These are phyloP conservation scores for Plasmopara viticola DNA, from an alignment of 352 stramenopile species.

Conservation along the genomic window DNA sequence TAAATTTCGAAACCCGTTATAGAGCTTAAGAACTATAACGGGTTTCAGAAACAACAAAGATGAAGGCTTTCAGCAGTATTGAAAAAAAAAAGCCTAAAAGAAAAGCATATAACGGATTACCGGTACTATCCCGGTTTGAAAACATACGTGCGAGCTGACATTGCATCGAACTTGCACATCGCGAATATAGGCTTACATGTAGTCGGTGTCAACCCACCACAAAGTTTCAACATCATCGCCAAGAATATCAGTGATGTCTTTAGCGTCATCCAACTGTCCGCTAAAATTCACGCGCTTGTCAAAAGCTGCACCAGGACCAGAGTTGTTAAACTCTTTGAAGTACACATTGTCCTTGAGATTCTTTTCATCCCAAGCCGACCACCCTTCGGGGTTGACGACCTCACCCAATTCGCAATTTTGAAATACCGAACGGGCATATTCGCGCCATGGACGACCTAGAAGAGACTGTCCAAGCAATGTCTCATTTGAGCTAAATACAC, in stretches of 20 bases:
- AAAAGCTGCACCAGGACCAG: slow-evolving; percentile 1
- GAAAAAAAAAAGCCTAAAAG: too few species aligned
- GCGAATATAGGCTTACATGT: slow-evolving; percentile 1
- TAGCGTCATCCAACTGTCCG: slow-evolving; percentile 5
- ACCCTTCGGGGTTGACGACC: slow-evolving; percentile 6
- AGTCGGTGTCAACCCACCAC: slow-evolving; percentile 13
- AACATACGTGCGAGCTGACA: too few species aligned
- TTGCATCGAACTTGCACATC: too few species aligned
- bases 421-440: slow-evolving; percentile 6
- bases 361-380: slow-evolving; percentile 4
- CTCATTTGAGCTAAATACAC: slow-evolving; percentile 1
- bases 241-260: slow-evolving; percentile 3
- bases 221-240: slow-evolving; percentile 3
- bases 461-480: slow-evolving; percentile 2
- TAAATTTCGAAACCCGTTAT: too few species aligned
- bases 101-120: too few species aligned
- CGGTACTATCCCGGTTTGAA: too few species aligned
- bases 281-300: slow-evolving; percentile 9
- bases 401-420: slow-evolving; percentile 9
- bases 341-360: slow-evolving; percentile 8
- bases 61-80: too few species aligned
- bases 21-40: too few species aligned
- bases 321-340: slow-evolving; percentile 17
- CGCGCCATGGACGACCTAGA: slow-evolving; percentile 10
- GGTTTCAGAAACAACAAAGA: too few species aligned